Percentiles rank a stretch among this genome's conserved stretches.
Evolutionary conservation across 2,329 filamentous ascomycete species (phyloP).

Genomic region (Westerdykella sp.): DNA sequence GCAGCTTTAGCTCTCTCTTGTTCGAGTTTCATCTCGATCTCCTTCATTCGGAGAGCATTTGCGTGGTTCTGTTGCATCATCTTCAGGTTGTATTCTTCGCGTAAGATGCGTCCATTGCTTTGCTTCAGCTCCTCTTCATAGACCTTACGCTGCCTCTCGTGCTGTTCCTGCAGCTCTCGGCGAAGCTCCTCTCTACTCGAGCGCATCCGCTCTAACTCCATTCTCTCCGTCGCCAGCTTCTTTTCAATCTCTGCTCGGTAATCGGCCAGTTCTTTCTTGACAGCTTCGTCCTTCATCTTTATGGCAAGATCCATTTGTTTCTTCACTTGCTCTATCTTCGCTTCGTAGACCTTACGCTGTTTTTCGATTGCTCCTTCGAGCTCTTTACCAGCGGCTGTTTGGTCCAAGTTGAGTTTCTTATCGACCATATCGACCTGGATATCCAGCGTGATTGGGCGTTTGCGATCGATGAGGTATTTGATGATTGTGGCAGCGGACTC

Average conservation of each 20-base stretch:
- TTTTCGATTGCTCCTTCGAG: conserved; percentile 2
- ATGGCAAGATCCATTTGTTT: conserved; percentile 3
- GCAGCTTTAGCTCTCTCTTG: too few relatives aligned
- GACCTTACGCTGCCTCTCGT: neutral
- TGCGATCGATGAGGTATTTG: conserved; percentile 6
- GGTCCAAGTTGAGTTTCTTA: conserved; percentile 2
- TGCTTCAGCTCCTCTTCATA: neutral
- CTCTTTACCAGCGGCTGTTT: conserved; percentile 7
- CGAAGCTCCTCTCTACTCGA: neutral
- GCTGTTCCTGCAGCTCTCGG: neutral
- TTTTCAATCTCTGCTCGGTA: conserved; percentile 1
- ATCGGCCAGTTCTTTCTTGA: conserved; percentile 3
- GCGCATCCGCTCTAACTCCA: neutral
- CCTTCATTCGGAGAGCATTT: neutral
- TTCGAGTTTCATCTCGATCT: neutral
- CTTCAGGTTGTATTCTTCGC: neutral
- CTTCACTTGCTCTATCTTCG: neutral
- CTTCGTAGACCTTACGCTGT: neutral
- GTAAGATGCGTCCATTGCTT: neutral
- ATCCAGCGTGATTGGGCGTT: conserved; percentile 7
- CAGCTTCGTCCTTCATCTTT: conserved; percentile 1
- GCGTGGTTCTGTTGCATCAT: neutral
- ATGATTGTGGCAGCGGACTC: conserved; percentile 6
- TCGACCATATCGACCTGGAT: conserved; percentile 13
- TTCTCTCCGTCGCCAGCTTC: neutral